phyloP scores from a whole-genome alignment of 768 basidiomycete genomes.

The Gautieria morchelliformis region DNA sequence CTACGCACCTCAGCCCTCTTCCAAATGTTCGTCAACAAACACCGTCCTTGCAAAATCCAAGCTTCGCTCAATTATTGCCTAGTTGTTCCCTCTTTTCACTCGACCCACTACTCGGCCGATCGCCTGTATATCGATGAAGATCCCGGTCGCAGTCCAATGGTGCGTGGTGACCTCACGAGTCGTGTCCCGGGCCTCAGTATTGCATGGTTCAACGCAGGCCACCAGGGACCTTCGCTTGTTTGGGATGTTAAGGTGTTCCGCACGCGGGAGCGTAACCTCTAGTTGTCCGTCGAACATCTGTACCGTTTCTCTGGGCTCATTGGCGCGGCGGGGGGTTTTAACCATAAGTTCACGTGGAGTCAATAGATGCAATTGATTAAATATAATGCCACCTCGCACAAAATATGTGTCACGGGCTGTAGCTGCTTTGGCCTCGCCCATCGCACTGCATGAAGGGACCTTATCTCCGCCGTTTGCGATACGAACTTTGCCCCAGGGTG shows the following conservation, averaged over 20 bases:
- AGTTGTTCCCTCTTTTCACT: background rate
- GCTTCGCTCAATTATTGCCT: background rate
- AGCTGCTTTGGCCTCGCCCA: background rate
- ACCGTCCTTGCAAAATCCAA: background rate
- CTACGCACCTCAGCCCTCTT: too few relatives aligned
- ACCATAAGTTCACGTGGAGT: background rate
- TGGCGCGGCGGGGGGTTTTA: background rate
- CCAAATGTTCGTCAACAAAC: background rate
- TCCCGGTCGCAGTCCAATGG: background rate
- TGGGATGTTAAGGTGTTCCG: background rate
- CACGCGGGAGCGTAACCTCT: background rate
- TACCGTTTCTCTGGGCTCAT: background rate
- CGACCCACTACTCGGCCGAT: background rate
- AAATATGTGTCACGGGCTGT: background rate
- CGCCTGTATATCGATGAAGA: background rate
- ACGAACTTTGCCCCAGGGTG: too few relatives aligned
- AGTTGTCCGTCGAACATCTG: constrained; percentile 1
- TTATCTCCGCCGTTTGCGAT: too few relatives aligned
- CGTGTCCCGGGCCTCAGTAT: background rate
- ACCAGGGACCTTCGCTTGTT: background rate
- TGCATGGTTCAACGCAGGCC: background rate
- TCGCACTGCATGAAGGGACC: too few relatives aligned
- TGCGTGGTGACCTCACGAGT: background rate
- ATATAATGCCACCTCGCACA: background rate
- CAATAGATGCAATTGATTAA: too few relatives aligned